Conservation (phyloP, 1,139 yeast genomes). For the Protomyces inundatus region DNA sequence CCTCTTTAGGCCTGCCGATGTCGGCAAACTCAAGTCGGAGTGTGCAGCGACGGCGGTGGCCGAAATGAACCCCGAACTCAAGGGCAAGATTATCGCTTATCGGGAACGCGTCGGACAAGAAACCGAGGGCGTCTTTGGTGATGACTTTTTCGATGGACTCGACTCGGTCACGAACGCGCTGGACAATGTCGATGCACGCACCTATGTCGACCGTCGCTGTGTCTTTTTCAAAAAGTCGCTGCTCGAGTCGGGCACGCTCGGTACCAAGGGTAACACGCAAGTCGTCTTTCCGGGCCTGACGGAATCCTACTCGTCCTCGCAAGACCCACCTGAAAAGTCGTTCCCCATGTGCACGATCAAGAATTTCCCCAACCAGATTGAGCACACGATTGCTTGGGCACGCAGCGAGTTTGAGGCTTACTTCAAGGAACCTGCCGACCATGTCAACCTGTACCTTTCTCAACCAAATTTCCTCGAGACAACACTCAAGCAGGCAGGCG, state of each 20-base stretch:
- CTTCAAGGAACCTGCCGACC: slow-evolving; percentile 84
- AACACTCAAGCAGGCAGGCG: slow-evolving; percentile 85
- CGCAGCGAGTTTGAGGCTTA: slow-evolving; percentile 92
- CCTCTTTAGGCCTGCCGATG: slow-evolving; percentile 88
- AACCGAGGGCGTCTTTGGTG: slow-evolving; percentile 80
- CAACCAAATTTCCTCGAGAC: slow-evolving; percentile 92
- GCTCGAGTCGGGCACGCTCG: slow-evolving; percentile 93
- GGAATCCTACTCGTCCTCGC: slow-evolving; percentile 91
- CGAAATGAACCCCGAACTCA: slow-evolving; percentile 76
- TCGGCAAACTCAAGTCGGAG: slow-evolving; percentile 84
- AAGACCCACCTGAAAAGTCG: slow-evolving; percentile 97
- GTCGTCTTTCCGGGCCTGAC: slow-evolving; percentile 89
- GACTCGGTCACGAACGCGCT: slow-evolving; percentile 93
- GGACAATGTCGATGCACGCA: slow-evolving; percentile 96
- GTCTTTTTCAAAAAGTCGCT: slow-evolving; percentile 86
- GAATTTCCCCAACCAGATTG: slow-evolving; percentile 95
- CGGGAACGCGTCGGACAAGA: slow-evolving; percentile 91
- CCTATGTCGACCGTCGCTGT: slow-evolving; percentile 95
- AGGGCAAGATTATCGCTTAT: slow-evolving; percentile 67
- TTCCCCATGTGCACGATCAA: slow-evolving; percentile 95
- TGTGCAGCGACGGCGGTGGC: slow-evolving; percentile 82
- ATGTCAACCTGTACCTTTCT: slow-evolving; percentile 80
- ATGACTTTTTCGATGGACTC: slow-evolving; percentile 74
- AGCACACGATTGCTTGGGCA: slow-evolving; percentile 99
- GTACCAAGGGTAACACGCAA: slow-evolving; percentile 97